Base-by-base conservation (phyloP, 371 early-diverging fungal species). In the Funneliformis caledonium region DNA sequence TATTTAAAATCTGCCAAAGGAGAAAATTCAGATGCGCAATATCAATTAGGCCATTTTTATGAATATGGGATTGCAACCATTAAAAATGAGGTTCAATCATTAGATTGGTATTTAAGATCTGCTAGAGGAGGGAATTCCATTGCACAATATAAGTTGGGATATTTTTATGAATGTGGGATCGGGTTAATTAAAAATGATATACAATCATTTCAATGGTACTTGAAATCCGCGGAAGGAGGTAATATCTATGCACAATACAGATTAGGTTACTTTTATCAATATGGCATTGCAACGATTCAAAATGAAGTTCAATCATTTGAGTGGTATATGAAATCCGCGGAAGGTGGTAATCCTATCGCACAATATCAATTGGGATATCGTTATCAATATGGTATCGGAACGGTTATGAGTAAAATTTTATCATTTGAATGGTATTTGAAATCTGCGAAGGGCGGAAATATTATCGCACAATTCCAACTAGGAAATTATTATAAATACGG, bases 191-290 rank as follows among this genome's bases (percentile, higher is more conserved):
- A 83, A 56, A 56, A 70, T 76, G 60, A 60, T 16, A 83, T 81
- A 37, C 86, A 87, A 78, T 96, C 96, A 8, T 87, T 93, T 79
- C 82, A 86, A 83, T 93, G 91, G 91, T 94, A 88, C 83, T 86
- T 86, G 78, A 88, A 89, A 72, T 88, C 94, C 45, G 95, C 96
- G 1, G 91, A 88, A 56, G 89, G 90, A 42, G 93, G 93, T 37
- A 92, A 94, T 76, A 89, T 93, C 16, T 89, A 93, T 80, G 96
- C 94, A 2, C 89, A 91, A 75, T 94, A 94, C 73, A 94, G 94
- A 3, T 87, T 96, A 47, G 97, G 95, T 4, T 96, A 92, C 80
- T 97, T 96, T 83, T 96, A 92, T 82, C 96, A 95, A 72, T 94
- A 96, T 81, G 96, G 95, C n/a, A 89, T 93, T 67, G 96, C 96